Evolutionary conservation across 257 asterid species (phyloP).

Genomic region (Plantago elongata): DNA sequence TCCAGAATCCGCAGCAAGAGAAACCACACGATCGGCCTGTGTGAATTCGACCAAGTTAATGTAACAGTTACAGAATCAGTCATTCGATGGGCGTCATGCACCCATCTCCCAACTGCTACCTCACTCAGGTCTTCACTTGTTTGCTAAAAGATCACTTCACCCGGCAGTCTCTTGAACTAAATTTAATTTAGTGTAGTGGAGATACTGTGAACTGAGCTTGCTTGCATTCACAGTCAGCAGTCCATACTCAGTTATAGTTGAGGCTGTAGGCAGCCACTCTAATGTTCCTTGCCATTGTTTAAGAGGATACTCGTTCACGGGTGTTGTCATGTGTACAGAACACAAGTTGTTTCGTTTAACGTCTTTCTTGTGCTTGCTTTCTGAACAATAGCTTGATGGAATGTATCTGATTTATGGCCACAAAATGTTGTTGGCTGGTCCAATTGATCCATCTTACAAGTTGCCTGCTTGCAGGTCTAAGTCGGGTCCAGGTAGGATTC

Average conservation of each 20-base stretch:
- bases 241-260: neutral
- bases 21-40: conserved; percentile 61
- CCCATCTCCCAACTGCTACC: conserved; percentile 54
- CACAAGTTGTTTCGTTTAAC: neutral
- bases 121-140: conserved; percentile 75
- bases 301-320: neutral
- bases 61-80: conserved; percentile 60
- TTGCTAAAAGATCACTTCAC: conserved; percentile 30
- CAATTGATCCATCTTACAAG: neutral
- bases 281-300: neutral
- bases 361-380: neutral
- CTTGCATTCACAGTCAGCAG: neutral
- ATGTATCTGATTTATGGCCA: neutral
- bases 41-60: conserved; percentile 57
- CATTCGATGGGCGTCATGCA: conserved; percentile 81
- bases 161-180: neutral
- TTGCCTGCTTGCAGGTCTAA: neutral
- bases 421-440: neutral
- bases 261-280: neutral
- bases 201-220: neutral
- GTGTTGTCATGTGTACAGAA: neutral
- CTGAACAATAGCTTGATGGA: neutral
- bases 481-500: too few species aligned
- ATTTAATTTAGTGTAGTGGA: neutral
- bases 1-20: conserved; percentile 51